Evolutionary conservation across 2,329 filamentous ascomycete genomes (phyloP).

Genomic region (Paramyrothecium roridum): DNA sequence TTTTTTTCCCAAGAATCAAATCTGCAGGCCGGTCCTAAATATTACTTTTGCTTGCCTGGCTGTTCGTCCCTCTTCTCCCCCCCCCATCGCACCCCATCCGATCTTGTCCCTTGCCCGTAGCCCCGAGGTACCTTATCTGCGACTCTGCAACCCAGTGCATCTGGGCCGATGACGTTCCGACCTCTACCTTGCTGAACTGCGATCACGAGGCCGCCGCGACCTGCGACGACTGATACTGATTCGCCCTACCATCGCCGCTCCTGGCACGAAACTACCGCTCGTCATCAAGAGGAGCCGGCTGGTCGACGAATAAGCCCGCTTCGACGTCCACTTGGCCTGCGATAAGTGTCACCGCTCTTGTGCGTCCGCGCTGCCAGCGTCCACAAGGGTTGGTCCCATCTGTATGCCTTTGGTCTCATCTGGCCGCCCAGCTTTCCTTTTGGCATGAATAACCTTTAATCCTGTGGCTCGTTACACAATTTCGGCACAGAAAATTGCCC

Average conservation of each 20-base stretch:
- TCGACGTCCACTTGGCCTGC: too few relatives aligned
- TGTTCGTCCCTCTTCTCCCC: too few relatives aligned
- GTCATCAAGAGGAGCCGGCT: too few relatives aligned
- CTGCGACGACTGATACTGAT: neutral
- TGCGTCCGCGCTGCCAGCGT: neutral
- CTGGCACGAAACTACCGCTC: neutral
- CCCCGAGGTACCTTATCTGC: neutral
- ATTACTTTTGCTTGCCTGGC: too few relatives aligned
- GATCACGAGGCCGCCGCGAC: slow-evolving; percentile 1
- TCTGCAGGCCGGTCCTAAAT: too few relatives aligned
- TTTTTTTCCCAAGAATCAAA: neutral
- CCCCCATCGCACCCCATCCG: neutral
- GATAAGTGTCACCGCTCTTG: neutral
- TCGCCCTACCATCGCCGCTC: neutral
- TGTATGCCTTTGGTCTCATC: neutral
- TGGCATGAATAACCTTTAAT: neutral
- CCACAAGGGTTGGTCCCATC: neutral
- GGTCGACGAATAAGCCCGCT: too few relatives aligned
- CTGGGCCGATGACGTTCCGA: slow-evolving; percentile 3
- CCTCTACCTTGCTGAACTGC: neutral
- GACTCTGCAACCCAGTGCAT: neutral
- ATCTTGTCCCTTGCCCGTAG: neutral
- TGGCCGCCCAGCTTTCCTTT: neutral
- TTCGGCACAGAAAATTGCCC: neutral
- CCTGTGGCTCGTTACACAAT: neutral